phyloP scores from a whole-genome alignment of 768 basidiomycete species.

The Calocera cornea region DNA sequence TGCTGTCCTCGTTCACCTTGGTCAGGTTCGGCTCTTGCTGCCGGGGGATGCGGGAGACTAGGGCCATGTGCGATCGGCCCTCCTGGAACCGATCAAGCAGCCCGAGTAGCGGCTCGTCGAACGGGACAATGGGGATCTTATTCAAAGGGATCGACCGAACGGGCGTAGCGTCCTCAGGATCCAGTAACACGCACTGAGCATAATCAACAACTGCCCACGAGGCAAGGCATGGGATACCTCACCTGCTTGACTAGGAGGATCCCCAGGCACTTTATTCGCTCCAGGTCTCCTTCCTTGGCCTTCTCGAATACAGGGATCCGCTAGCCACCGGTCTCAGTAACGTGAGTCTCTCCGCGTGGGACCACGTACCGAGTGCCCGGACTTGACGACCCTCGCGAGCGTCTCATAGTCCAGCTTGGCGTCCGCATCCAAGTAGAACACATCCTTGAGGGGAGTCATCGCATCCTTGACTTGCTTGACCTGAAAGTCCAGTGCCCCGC shows the following conservation, averaged over 20 bases:
- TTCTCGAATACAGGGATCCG: constrained; percentile 7
- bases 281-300: constrained; percentile 18
- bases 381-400: constrained; percentile 58
- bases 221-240: constrained; percentile 7
- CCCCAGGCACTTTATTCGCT: constrained; percentile 71
- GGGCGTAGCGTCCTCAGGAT: constrained; percentile 77
- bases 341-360: constrained; percentile 59
- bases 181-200: constrained; percentile 58
- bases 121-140: constrained; percentile 74
- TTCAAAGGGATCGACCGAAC: constrained; percentile 73
- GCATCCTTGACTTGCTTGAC: constrained; percentile 68
- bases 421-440: constrained; percentile 82
- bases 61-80: constrained; percentile 82
- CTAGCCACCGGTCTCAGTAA: constrained; percentile 33
- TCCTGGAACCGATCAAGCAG: constrained; percentile 84
- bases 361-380: constrained; percentile 66
- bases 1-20: constrained; percentile 26
- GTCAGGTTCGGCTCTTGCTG: constrained; percentile 29
- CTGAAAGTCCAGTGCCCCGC: constrained; percentile 77
- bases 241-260: constrained; percentile 75
- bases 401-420: constrained; percentile 69
- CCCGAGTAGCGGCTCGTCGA: constrained; percentile 70
- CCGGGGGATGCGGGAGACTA: constrained; percentile 52
- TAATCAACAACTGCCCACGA: not conserved
- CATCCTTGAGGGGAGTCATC: constrained; percentile 66